Evolutionary conservation across 2,329 filamentous ascomycete genomes (phyloP), one percentile per base, ranked within the genome.

Genomic region (Clonostachys rhizophaga): DNA sequence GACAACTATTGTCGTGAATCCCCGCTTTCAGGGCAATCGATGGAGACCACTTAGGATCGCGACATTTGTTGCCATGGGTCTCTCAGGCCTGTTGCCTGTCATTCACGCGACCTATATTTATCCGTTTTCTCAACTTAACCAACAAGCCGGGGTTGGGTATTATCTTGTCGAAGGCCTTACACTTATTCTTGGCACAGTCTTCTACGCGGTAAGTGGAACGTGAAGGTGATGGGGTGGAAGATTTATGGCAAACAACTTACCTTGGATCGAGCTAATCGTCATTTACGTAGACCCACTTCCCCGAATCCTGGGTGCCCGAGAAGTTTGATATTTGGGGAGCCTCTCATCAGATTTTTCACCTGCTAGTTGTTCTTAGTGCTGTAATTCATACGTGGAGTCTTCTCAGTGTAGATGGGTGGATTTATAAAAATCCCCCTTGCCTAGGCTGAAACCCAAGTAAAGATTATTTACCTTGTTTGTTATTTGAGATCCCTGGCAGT

Each of bases 311-410:
- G 39, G 58, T 50, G 20, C 70, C 71, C 5, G 69, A 66, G 3
- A 56, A 48, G 6, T 74, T 74, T 54, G 71, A 75, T 53, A 64
- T 71, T 33, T 69, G 58, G 49, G 66, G 68, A 16, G 64, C 65
- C 5, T 74, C 70, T 6, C 71, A 74, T 48, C 70, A 73, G 52
- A 62, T 73, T 13, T 74, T 74, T 48, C 71, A 74, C 46, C 50
- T 70, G 12, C 56, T 71, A 5, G 69, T 73, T 14, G 69, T 71
- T 1, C 33, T 72, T 6, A 67, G 65, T 7, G n/a, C 66, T 24
- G 51, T 60, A 30, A 56, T 68, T 12, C 67, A 76, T 57, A 50
- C 72, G 39, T 53, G 64, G 40, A 69, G 61, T n/a, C 49, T 65
- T 20, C 45, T 65, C 24, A 39, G 52, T 30, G 60, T 57, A 2